phyloP scores from a whole-genome alignment of 2,329 filamentous ascomycete genomes.

The Venturia oleaginea region DNA sequence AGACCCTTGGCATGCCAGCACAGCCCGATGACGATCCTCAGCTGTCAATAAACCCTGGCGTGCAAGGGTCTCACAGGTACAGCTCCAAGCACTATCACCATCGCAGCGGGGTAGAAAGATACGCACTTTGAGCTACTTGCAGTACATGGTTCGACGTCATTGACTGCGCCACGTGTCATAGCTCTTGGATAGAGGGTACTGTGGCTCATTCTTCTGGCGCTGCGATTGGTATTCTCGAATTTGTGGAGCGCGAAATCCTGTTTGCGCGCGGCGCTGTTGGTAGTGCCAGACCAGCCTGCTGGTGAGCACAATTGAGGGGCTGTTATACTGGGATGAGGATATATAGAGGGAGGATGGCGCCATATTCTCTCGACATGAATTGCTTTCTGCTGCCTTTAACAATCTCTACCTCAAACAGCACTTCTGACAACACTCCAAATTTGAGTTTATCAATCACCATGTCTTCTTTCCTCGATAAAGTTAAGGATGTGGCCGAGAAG shows the following conservation, averaged over 20 bases:
- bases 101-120: neutral
- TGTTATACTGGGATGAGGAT: neutral
- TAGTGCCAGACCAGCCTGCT: neutral
- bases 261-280: neutral
- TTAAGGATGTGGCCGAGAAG: neutral
- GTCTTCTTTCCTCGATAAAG: constrained; percentile 1
- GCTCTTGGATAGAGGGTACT: neutral
- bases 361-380: neutral
- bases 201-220: neutral
- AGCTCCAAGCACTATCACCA: neutral
- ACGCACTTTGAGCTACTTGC: too few relatives aligned
- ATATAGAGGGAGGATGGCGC: neutral
- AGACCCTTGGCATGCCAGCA: neutral
- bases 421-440: too few relatives aligned
- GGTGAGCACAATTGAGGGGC: neutral
- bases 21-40: neutral
- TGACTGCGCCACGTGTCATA: constrained; percentile 1
- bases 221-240: neutral
- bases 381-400: neutral
- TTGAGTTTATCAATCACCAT: neutral
- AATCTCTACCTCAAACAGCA: neutral
- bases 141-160: neutral
- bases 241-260: constrained; percentile 5
- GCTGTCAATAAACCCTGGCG: neutral
- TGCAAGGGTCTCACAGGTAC: neutral